phyloP scores from a whole-genome alignment of 371 early-diverging fungal species.

The Choanephora cucurbitarum region DNA sequence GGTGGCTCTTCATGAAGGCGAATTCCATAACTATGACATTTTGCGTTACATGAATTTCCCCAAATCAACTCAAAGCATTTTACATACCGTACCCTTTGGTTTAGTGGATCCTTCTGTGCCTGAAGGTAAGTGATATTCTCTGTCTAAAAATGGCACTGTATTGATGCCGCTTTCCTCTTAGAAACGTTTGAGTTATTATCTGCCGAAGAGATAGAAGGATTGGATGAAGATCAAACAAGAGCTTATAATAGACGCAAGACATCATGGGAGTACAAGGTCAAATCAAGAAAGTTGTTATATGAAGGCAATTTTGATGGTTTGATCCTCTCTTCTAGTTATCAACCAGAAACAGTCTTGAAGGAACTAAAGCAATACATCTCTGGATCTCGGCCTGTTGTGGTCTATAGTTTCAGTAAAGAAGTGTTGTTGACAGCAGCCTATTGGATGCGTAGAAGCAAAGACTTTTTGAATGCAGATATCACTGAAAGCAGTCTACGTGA shows the following conservation, averaged over 20 bases:
- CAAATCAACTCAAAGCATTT: constrained; percentile 45
- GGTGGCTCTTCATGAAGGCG: constrained; percentile 77
- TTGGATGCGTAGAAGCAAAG: constrained; percentile 69
- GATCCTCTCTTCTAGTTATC: constrained; percentile 78
- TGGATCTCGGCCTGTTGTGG: constrained; percentile 84
- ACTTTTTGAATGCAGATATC: constrained; percentile 79
- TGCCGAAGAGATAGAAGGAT: constrained; percentile 31
- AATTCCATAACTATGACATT: constrained; percentile 75
- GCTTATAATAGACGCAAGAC: constrained; percentile 42
- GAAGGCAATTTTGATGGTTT: constrained; percentile 72
- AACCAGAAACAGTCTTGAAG: constrained; percentile 70
- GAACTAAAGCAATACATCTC: constrained; percentile 67
- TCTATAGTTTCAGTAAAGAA: constrained; percentile 85
- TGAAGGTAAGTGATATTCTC: constrained; percentile 53
- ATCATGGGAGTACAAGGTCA: constrained; percentile 24
- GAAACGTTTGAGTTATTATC: constrained; percentile 39
- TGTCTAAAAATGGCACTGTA: too few relatives aligned
- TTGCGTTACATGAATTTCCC: constrained; percentile 81
- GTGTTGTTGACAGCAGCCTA: constrained; percentile 69
- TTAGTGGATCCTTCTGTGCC: constrained; percentile 51
- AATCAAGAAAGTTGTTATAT: constrained; percentile 39
- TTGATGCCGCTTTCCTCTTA: constrained; percentile 13
- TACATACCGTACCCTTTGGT: constrained; percentile 74
- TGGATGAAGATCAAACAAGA: constrained; percentile 31
- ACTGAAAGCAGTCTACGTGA: constrained; percentile 89